A percentile compares a stretch with the other conserved stretches of the same genome.
Conservation (phyloP, 345 rosid species). For the Nephelium lappaceum region DNA sequence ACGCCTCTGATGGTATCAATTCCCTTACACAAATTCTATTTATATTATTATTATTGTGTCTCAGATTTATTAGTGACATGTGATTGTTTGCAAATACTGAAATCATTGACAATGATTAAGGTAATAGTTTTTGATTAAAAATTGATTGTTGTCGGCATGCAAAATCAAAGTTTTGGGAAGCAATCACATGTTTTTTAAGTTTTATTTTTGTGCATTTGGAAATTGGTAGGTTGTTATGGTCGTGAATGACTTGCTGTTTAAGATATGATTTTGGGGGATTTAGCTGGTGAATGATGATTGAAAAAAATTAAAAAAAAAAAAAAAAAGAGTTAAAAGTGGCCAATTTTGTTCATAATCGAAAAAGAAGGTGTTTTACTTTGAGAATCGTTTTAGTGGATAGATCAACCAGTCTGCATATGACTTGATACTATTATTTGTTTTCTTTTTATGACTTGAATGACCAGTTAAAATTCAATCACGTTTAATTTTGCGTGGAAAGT, state of each 20-base stretch:
- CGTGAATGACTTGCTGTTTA: not conserved
- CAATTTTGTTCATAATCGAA: not conserved
- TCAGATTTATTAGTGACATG: not conserved
- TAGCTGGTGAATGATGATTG: not conserved
- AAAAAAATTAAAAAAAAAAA: too few relatives aligned
- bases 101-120: not conserved
- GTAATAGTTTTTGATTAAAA: not conserved
- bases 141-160: not conserved
- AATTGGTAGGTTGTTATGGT: not conserved
- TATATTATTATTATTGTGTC: too few relatives aligned
- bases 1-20: conserved; percentile 65
- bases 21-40: not conserved
- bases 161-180: not conserved
- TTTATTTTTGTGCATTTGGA: not conserved
- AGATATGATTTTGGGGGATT: not conserved
- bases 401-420: not conserved
- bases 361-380: not conserved
- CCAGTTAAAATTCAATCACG: not conserved
- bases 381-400: not conserved
- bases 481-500: not conserved
- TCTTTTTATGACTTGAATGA: not conserved
- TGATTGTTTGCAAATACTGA: not conserved
- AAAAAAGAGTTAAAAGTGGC: not conserved
- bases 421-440: not conserved
- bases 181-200: too few relatives aligned